Base-by-base conservation (phyloP, 164 flowering plant species). In the Piper longum region DNA sequence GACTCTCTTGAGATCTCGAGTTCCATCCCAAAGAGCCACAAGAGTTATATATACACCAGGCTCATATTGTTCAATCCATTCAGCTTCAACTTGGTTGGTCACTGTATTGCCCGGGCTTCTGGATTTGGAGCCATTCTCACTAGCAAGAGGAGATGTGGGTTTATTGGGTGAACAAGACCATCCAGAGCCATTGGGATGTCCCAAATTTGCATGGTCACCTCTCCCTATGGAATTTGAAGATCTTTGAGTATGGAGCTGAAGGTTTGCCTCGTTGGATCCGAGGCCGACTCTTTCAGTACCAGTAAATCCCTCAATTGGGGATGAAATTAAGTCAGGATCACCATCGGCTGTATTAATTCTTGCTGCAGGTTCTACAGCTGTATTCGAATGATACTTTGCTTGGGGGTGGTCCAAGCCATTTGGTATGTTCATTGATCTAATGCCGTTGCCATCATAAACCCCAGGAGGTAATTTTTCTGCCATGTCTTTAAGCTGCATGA, bases 31-130 rank as follows among this genome's bases (percentile, higher is more conserved):
- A 42, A 87, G 73, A 55, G 91, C 84, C 65, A 80, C 75, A 54
- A 89, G 87, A n/a, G 96, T 89, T 68, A 89, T 82, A 74, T 87
- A 87, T 4, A 89, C 93, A 71, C 96, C 93, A 48, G 88, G 89
- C 76, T 89, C 96, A 66, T 85, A 84, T 62, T 87, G 93, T 70
- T 89, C 93, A 65, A 79, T 84, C 93, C 96, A 85, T 71, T 89
- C 93, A 18, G 86, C 80, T 69, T 85, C 92, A 57, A 81, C 83
- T 72, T 82, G 82, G 68, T 68, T 71, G 56, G 66, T 67, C 62
- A 63, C 9, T 19, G 73, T 45, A 48, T 14, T 48, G 52, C 52
- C 52, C 45, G 82, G 64, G 67, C 57, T 74, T 55, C 80, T 73
- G 7, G 80, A 66, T 62, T 66, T 77, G 41, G 54, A 59, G 62